Conservation (phyloP, 352 stramenopile species). For the Phytophthora sansomeana region DNA sequence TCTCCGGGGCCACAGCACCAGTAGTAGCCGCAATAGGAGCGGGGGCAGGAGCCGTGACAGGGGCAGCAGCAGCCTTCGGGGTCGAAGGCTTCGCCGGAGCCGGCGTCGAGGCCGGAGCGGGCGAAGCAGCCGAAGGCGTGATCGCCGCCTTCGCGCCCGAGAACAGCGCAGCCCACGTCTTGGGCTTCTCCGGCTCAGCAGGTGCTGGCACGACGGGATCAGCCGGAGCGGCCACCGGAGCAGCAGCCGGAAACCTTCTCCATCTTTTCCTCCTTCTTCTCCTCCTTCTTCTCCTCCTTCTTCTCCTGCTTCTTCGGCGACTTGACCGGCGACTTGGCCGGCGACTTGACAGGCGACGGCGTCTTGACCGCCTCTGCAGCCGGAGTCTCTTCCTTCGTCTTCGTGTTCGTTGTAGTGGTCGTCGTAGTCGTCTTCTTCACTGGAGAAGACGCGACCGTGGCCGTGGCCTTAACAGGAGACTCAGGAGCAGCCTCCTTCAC, state of each 20-base stretch:
- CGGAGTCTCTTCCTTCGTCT: background rate
- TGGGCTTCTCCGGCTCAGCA: slow-evolving; percentile 42
- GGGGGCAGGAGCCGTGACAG: slow-evolving; percentile 20
- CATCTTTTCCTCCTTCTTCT: slow-evolving; percentile 22
- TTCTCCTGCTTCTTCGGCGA: slow-evolving; percentile 29
- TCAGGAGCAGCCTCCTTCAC: background rate
- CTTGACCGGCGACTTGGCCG: slow-evolving; percentile 22
- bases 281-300: slow-evolving; percentile 37
- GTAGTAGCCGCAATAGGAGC: slow-evolving; percentile 29
- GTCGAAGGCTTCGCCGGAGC: slow-evolving; percentile 65
- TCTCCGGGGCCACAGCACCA: slow-evolving; percentile 20
- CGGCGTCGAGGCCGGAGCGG: slow-evolving; percentile 26
- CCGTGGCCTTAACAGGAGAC: slow-evolving; percentile 15
- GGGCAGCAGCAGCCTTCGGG: slow-evolving; percentile 41
- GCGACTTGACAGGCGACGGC: slow-evolving; percentile 29
- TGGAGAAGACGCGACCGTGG: slow-evolving; percentile 9
- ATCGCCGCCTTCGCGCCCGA: slow-evolving; percentile 29
- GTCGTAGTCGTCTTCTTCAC: slow-evolving; percentile 9
- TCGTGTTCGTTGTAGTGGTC: background rate
- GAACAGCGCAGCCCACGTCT: slow-evolving; percentile 47
- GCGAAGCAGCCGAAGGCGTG: slow-evolving; percentile 24
- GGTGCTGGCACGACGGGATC: slow-evolving; percentile 37
- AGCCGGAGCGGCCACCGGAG: slow-evolving; percentile 36
- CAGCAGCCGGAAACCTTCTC: slow-evolving; percentile 21
- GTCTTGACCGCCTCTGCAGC: background rate